Evolutionary conservation across 768 basidiomycete species (phyloP), one percentile per base, ranked within the genome.

Genomic region (Mycena pura): DNA sequence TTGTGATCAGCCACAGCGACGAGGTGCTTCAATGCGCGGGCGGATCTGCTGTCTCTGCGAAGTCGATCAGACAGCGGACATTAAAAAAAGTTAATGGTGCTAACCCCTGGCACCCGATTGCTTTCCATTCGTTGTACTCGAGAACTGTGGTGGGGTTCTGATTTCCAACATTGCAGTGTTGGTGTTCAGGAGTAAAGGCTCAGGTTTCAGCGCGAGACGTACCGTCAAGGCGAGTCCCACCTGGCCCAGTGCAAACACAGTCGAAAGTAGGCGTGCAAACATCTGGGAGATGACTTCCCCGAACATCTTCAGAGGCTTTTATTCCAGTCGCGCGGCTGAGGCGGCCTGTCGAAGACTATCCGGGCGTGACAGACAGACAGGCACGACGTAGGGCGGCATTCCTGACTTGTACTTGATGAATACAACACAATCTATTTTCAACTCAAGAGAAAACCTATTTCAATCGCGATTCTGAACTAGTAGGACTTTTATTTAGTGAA

Each of bases 11-110:
- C 61, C n/a, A 58, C 41, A 15, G 64, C 57, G 22, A 44, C 58
- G 22, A 54, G 27, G 36, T 66, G 58, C 22, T 66, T 53, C 31
- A 68, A 45, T 15, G 48, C 43, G 31, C 67, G 65, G 21, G 25
- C 38, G 11, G 50, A 27, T 40, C 43, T 46, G 43, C 59, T 55
- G 52, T 68, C 62, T 21, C 62, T 66, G 50, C 38, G 54, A 56
- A 41, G 19, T 8, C 24, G 5, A 15, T 52, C 50, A 52, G n/a
- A 27, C 36, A 21, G n/a, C 17, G 34, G 34, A 36, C 17, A 36
- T 36, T 9, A 9, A 9, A 9, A 9, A 9, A 36, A 36, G 10
- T 17, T 9, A 36, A 9, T 17, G 11, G 25, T 19, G 24, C 50
- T 14, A 28, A 52, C 50, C 25, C 31, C 7, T 40, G 50, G 15